Conservation (phyloP, 2,329 filamentous ascomycete species). For the Monilinia polystroma region DNA sequence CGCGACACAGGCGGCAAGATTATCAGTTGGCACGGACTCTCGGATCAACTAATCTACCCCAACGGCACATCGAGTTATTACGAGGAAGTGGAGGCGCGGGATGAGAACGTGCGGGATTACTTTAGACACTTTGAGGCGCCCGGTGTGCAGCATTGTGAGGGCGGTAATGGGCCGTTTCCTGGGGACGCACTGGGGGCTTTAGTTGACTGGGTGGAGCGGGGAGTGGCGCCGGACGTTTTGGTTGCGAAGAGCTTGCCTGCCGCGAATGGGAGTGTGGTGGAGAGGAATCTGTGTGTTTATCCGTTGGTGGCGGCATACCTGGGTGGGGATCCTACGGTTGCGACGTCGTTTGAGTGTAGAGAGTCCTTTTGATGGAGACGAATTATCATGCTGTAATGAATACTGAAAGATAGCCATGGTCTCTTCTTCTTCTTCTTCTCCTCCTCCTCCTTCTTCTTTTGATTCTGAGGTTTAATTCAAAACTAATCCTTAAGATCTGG, state of each 20-base stretch:
- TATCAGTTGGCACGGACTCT: conserved; percentile 27
- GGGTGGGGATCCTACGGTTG: neutral
- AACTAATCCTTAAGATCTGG: too few species aligned
- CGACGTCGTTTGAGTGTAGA: conserved; percentile 13
- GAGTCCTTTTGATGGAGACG: neutral
- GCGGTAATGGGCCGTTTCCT: conserved; percentile 35
- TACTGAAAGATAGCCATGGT: too few species aligned
- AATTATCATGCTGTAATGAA: too few species aligned
- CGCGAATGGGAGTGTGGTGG: neutral
- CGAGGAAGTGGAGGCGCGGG: conserved; percentile 25
- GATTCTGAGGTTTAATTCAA: too few species aligned
- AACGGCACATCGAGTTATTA: conserved; percentile 35
- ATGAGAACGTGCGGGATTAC: conserved; percentile 36
- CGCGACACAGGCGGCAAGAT: conserved; percentile 27
- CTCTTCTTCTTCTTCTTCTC: too few species aligned
- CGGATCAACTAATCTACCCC: conserved; percentile 24
- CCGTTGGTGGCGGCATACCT: conserved; percentile 2
- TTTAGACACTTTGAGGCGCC: conserved; percentile 40
- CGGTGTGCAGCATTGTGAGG: conserved; percentile 40
- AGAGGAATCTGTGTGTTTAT: conserved; percentile 10
- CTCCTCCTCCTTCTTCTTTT: too few species aligned
- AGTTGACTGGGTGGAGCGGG: conserved; percentile 40
- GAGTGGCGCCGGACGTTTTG: conserved; percentile 34
- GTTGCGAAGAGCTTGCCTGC: neutral
- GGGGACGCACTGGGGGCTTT: conserved; percentile 33